A percentile compares a stretch with the other conserved stretches of the same genome.
Evolutionary conservation across 768 basidiomycete genomes (phyloP).

Genomic region (Termitomyces sp.): DNA sequence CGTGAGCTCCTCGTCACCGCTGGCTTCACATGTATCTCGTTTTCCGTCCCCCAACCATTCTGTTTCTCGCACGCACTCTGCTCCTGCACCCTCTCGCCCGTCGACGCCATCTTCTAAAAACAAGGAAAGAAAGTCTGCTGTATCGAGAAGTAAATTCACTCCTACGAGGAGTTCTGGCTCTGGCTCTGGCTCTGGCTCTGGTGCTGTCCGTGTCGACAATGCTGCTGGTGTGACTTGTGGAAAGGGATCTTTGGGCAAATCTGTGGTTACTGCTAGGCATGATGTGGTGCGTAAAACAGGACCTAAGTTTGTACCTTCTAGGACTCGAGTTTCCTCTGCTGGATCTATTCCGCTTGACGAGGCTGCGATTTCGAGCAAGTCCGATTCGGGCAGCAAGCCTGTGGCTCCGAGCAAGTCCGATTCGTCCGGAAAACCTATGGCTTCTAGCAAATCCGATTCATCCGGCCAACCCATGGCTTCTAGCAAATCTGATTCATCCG

Average conservation of each 20-base stretch:
- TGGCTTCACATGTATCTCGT: background rate
- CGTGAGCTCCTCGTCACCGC: constrained; percentile 2
- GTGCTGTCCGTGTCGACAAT: too few species aligned
- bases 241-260: background rate
- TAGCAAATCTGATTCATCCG: background rate
- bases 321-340: background rate
- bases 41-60: background rate
- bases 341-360: background rate
- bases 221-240: too few species aligned
- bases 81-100: background rate
- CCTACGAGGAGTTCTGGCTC: background rate
- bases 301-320: background rate
- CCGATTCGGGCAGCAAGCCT: background rate
- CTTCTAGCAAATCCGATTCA: background rate
- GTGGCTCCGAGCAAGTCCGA: background rate
- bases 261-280: background rate
- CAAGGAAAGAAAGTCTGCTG: background rate
- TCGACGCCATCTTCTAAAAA: background rate
- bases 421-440: background rate
- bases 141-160: background rate
- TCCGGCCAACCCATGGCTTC: background rate
- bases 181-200: background rate
- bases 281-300: background rate
- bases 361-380: background rate
- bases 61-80: background rate